Percentiles rank a stretch among this genome's conserved stretches.
Conservation (phyloP, 768 basidiomycete genomes). For the Chalciporus pseudorubinellus region DNA sequence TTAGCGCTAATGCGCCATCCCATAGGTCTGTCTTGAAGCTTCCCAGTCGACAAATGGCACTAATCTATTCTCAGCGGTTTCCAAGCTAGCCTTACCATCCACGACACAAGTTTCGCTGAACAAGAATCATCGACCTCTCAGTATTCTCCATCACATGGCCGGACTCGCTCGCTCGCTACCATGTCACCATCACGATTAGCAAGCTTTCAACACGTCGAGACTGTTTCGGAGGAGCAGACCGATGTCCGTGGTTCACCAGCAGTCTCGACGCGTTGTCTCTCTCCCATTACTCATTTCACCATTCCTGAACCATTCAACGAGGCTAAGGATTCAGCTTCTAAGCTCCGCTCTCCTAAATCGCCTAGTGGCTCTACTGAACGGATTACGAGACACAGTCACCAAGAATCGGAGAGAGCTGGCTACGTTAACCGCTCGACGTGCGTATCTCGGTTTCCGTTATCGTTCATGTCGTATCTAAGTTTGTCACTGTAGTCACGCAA, state of each 20-base stretch:
- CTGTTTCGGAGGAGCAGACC: not conserved
- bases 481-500: conserved; percentile 2
- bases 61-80: conserved; percentile 6
- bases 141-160: not conserved
- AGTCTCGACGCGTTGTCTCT: conserved; percentile 8
- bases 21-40: conserved; percentile 6
- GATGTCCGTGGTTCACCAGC: not conserved
- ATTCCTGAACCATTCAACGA: conserved; percentile 10
- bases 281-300: conserved; percentile 15
- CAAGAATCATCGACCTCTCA: not conserved
- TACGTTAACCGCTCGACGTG: conserved; percentile 4
- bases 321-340: not conserved
- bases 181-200: not conserved
- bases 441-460: not conserved
- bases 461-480: conserved; percentile 5
- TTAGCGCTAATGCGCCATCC: not conserved
- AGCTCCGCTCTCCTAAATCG: not conserved
- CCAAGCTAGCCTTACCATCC: not conserved
- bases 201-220: conserved; percentile 5
- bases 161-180: not conserved
- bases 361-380: not conserved
- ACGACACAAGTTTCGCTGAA: not conserved
- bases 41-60: not conserved
- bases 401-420: conserved; percentile 2
- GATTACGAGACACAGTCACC: not conserved